phyloP scores from a whole-genome alignment of 345 rosid species.

The Carallia brachiata region DNA sequence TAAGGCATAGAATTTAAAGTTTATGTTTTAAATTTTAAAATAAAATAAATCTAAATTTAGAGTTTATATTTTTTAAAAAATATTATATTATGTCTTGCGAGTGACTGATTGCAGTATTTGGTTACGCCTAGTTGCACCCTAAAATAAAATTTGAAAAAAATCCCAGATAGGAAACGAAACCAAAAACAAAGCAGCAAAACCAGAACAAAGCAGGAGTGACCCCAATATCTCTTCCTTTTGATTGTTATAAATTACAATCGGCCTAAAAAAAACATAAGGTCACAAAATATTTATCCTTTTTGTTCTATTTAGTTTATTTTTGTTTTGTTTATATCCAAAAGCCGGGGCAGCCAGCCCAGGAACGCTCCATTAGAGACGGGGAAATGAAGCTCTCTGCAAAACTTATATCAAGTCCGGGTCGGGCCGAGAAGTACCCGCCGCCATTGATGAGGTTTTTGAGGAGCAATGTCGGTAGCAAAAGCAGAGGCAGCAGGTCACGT shows the following conservation, averaged over 20 bases:
- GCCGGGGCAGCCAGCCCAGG: not conserved
- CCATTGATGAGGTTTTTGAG: slow-evolving; percentile 79
- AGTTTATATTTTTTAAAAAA: no score
- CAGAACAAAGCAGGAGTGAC: slow-evolving; percentile 7
- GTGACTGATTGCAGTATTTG: no score
- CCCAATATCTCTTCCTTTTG: slow-evolving; percentile 13
- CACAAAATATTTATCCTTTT: not conserved
- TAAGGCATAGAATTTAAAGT: no score
- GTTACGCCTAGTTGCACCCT: no score
- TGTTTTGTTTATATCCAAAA: not conserved
- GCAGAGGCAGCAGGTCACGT: slow-evolving; percentile 78
- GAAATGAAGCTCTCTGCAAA: slow-evolving; percentile 65
- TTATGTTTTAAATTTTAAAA: no score
- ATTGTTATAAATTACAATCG: not conserved
- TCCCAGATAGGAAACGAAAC: not conserved
- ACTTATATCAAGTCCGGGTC: slow-evolving; percentile 85
- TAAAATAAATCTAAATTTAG: no score
- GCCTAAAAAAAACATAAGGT: slow-evolving; percentile 1
- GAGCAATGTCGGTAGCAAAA: slow-evolving; percentile 63
- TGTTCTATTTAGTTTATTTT: not conserved
- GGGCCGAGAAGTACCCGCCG: slow-evolving; percentile 82
- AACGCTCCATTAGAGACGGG: not conserved
- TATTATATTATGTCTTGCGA: no score
- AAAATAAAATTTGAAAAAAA: not conserved
- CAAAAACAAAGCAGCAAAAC: not conserved